Conservation (phyloP, 768 basidiomycete species). For the Gelatoporia subvermispora region DNA sequence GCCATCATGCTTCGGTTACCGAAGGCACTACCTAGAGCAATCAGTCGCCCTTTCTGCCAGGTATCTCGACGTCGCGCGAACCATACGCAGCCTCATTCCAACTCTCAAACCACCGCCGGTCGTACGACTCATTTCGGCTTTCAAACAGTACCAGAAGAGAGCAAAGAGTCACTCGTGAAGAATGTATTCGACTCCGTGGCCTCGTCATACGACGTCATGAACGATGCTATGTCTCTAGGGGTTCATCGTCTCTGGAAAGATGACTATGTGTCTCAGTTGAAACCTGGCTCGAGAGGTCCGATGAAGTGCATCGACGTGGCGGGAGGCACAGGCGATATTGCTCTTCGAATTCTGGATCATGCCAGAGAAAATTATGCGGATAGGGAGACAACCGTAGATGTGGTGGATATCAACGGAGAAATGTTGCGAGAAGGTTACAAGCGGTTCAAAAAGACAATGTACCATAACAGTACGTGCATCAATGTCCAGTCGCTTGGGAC, state of each 20-base stretch:
- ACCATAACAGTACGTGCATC: slow-evolving; percentile 78
- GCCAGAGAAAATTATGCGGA: slow-evolving; percentile 87
- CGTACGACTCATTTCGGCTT: slow-evolving; percentile 89
- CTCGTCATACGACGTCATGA: slow-evolving; percentile 95
- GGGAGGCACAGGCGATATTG: slow-evolving; percentile 97
- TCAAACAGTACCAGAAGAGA: slow-evolving; percentile 77
- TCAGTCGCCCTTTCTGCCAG: no score
- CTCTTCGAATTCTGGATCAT: slow-evolving; percentile 86
- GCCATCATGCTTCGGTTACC: no score
- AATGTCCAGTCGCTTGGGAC: not conserved
- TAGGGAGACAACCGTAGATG: slow-evolving; percentile 81
- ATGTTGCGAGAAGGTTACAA: slow-evolving; percentile 92
- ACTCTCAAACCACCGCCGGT: not conserved
- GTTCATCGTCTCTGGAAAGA: slow-evolving; percentile 98
- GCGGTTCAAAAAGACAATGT: slow-evolving; percentile 95
- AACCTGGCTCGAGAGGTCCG: slow-evolving; percentile 72
- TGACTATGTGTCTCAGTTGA: slow-evolving; percentile 68
- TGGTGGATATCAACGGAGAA: slow-evolving; percentile 92
- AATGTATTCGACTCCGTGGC: slow-evolving; percentile 95
- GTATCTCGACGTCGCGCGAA: not conserved
- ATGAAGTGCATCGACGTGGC: slow-evolving; percentile 90
- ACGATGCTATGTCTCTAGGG: slow-evolving; percentile 96
- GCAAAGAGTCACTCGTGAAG: slow-evolving; percentile 88
- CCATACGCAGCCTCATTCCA: not conserved
- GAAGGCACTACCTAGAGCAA: no score